Conservation (phyloP, 768 basidiomycete species). For the Rhizopogon vinicolor region DNA sequence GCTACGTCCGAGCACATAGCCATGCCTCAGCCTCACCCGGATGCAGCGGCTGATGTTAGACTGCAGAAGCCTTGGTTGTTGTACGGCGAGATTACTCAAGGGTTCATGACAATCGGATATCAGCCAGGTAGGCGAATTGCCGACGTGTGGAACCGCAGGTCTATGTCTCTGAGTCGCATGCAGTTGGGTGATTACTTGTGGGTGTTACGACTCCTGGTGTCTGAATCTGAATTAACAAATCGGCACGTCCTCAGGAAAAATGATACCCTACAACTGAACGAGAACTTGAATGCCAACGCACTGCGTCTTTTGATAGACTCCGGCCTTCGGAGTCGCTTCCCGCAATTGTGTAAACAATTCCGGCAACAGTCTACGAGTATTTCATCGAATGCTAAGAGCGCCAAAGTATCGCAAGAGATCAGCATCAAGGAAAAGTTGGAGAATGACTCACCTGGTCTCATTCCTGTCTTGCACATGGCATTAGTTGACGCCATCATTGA, state of each 20-base stretch:
- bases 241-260: constrained; percentile 9
- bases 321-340: constrained; percentile 27
- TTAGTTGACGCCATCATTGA: constrained; percentile 23
- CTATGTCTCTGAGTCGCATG: neutral
- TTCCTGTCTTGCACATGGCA: constrained; percentile 5
- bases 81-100: constrained; percentile 37
- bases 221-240: neutral
- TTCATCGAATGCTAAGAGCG: neutral
- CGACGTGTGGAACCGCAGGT: neutral
- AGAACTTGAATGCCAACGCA: constrained; percentile 19
- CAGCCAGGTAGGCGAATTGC: constrained; percentile 4
- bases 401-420: neutral
- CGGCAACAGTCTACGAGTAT: constrained; percentile 7
- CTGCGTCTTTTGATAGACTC: constrained; percentile 20
- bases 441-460: constrained; percentile 3
- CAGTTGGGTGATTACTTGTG: constrained; percentile 18
- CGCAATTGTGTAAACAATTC: constrained; percentile 18
- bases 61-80: constrained; percentile 32
- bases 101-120: constrained; percentile 31
- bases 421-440: neutral
- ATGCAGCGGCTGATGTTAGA: too few species aligned
- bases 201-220: neutral
- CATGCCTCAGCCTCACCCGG: constrained; percentile 5
- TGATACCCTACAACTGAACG: constrained; percentile 19
- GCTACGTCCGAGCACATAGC: constrained; percentile 9